Evolutionary conservation across 495 filamentous ascomycete species (phyloP), one percentile per base, ranked within the genome.

Genomic region (Poronia punctata): DNA sequence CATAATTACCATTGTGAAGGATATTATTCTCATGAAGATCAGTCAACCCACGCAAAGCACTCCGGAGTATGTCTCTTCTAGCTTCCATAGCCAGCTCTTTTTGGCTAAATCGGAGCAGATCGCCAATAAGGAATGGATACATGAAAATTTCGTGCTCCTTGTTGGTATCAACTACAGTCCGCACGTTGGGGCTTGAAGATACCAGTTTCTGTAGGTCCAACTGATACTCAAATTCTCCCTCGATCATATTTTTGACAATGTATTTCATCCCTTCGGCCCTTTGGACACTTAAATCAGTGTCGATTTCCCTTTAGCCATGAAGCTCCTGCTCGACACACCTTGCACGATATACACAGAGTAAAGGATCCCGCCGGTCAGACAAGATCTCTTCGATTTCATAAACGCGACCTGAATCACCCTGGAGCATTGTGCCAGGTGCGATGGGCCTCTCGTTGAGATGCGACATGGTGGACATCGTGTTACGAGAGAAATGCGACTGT

Each of bases 301-400:
- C 31, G 1, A 4, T 32, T 16, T 25, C 16, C 14, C 17, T 10
- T 1, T 22, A 3, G 5, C 12, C 7, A 31, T 19, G 32, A 20
- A 3, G 27, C 3, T 17, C 38, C 12, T 29, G 32, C 9, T 12
- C 9, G 26, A 53, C 34, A n/a, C 28, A 53, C 49, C 36, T 45
- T 18, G 52, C 52, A n/a, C 47, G 49, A 34, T 56, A 59, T 37
- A 56, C 46, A 35, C 46, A 53, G 38, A 53, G 26, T 16, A 51
- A 36, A n/a, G 52, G 50, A 17, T 51, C 41, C 19, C 43, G 21
- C 7, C 46, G 39, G 8, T 50, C 31, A 19, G 36, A 31, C 10
- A 56, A 37, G 8, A 43, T 31, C 35, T 56, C 52, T 43, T 59
- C 40, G 16, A 59, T 50, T 25, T 25, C 35, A 26, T 54, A 56